Base-by-base conservation (phyloP, 148 eudicot species). In the Rhododendron mucronatum region DNA sequence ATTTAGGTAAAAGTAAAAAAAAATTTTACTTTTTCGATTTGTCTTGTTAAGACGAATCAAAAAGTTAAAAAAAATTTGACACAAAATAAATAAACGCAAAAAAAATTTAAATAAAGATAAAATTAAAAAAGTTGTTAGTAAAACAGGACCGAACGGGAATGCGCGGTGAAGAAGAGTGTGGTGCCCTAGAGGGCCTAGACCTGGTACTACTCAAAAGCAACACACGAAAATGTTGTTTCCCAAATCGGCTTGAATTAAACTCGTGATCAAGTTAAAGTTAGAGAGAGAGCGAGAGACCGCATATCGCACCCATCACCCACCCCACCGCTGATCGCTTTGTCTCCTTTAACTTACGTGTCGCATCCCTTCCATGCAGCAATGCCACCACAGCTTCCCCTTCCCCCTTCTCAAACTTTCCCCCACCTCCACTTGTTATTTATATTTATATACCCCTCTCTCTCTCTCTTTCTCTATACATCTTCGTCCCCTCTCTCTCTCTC, bases 351-450 rank as follows among this genome's bases (percentile, higher is more conserved):
- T 3, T 75, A 75, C 79, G 79, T 75, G 79, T 75, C 79, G 2
- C 79, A 15, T 37, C n/a, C 48, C n/a, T 75, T 75, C 48, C 79
- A 75, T 75, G 79, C 79, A 75, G 79, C n/a, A 75, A 23, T 75
- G 79, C 79, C 79, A 75, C 79, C 48, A 75, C 79, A 44, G 8
- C 45, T 74, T 74, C 76, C 76, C 76, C 76, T 28, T 71, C 37
- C 77, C 5, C 7, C 44, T 59, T 21, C 78, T 35, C 78, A 30
- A 15, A 14, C 44, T 37, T 18, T 75, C 79, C 39, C 23, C 7
- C 45, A 30, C 79, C 39, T 35, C 39, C 79, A 14, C 13, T 18
- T 44, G 16, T 44, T 37, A 26, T 30, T 12, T 69, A 63, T 71
- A 71, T 23, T 20, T 30, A 71, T 5, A 1, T 37, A 16, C 51